Conservation (phyloP, 2,329 filamentous ascomycete genomes). For the Raffaelea ambrosiae region DNA sequence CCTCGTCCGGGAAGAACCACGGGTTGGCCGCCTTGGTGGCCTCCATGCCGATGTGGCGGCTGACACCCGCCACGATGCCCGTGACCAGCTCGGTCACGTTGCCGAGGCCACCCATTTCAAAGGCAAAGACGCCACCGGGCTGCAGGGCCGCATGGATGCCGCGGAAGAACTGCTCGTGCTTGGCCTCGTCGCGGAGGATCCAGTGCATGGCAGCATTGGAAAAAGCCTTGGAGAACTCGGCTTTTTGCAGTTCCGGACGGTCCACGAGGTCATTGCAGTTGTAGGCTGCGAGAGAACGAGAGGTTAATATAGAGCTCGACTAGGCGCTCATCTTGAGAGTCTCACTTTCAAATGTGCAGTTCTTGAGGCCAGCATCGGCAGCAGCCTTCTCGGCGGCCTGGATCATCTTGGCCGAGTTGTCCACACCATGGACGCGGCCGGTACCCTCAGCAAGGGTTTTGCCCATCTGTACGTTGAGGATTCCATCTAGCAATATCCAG, state of each 20-base stretch:
- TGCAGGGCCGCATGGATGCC: conserved; percentile 42
- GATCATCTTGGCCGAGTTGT: conserved; percentile 53
- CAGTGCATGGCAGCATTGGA: conserved; percentile 61
- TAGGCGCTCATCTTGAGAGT: background rate
- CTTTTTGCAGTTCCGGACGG: conserved; percentile 25
- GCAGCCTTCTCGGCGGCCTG: conserved; percentile 36
- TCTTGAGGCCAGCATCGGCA: conserved; percentile 20
- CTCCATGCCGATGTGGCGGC: conserved; percentile 40
- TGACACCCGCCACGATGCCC: conserved; percentile 45
- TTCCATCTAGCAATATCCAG: conserved; percentile 40
- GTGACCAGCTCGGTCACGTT: conserved; percentile 57
- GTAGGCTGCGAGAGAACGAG: conserved; percentile 27
- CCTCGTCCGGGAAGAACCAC: conserved; percentile 65
- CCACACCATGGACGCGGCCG: conserved; percentile 46
- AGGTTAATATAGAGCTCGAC: background rate
- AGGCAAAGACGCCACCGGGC: conserved; percentile 50
- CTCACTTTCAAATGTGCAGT: conserved; percentile 8
- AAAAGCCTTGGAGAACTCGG: conserved; percentile 46
- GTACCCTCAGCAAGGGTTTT: conserved; percentile 34
- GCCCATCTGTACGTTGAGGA: conserved; percentile 47
- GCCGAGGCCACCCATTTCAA: conserved; percentile 65
- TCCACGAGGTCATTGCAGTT: conserved; percentile 34
- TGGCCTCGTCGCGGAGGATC: conserved; percentile 43
- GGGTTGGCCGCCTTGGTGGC: conserved; percentile 43
- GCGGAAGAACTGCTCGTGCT: conserved; percentile 42